phyloP scores from a whole-genome alignment of 2,329 filamentous ascomycete genomes.

The Penicillium hordei region DNA sequence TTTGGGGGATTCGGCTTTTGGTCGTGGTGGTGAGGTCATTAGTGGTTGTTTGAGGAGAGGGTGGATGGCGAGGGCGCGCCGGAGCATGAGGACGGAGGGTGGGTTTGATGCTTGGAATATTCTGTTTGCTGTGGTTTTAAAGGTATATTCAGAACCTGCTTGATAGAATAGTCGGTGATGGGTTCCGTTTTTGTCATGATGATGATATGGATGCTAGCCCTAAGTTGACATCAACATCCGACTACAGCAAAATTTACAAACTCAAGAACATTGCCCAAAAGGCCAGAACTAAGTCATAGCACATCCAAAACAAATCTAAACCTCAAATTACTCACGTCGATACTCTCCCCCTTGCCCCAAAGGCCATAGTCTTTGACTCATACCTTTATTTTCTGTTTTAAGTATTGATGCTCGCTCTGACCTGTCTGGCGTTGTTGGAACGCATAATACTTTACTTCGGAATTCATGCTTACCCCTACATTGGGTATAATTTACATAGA shows the following conservation, averaged over 20 bases:
- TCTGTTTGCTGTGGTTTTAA: neutral
- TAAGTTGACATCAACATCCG: neutral
- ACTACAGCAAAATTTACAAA: conserved; percentile 61
- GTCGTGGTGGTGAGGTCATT: neutral
- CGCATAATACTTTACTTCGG: neutral
- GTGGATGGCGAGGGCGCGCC: neutral
- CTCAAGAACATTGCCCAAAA: conserved; percentile 59
- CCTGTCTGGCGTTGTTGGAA: neutral
- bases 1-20: neutral
- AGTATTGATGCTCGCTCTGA: neutral
- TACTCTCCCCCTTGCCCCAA: too few relatives aligned
- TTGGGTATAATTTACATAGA: neutral
- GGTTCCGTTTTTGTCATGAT: conserved; percentile 17
- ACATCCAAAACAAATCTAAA: too few relatives aligned
- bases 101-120: neutral
- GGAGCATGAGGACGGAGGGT: neutral
- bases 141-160: neutral
- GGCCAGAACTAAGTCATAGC: too few relatives aligned
- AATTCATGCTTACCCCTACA: neutral
- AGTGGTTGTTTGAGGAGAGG: conserved; percentile 2
- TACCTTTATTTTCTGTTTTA: neutral
- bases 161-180: neutral
- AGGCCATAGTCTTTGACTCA: too few relatives aligned
- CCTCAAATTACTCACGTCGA: too few relatives aligned
- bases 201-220: conserved; percentile 12